Evolutionary conservation across 1,284 basidiomycete genomes (phyloP).

Genomic region (Pseudozyma tsukubaensis): DNA sequence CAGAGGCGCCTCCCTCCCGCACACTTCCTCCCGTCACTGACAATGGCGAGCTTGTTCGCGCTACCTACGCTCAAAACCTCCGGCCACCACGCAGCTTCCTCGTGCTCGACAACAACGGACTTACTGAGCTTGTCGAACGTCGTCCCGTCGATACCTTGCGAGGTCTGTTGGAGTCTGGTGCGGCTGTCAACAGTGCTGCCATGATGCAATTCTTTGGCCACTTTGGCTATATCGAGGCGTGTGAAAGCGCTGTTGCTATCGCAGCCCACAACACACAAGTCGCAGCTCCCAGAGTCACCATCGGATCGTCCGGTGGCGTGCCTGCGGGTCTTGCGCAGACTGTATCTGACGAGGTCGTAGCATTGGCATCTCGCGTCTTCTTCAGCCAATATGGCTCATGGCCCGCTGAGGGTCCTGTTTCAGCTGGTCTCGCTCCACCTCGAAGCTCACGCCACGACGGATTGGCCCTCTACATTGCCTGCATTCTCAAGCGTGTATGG

Average conservation of each 20-base stretch:
- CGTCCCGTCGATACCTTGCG: constrained; percentile 84
- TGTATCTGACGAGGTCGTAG: constrained; percentile 59
- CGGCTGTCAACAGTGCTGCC: constrained; percentile 52
- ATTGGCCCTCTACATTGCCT: constrained; percentile 84
- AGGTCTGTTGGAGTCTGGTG: constrained; percentile 68
- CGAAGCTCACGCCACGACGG: constrained; percentile 79
- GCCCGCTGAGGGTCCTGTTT: constrained; percentile 59
- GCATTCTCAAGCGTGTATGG: constrained; percentile 89
- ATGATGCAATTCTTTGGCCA: constrained; percentile 65
- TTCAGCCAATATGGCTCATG: constrained; percentile 62
- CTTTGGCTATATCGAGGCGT: constrained; percentile 74
- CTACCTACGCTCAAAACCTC: constrained; percentile 82
- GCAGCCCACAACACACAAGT: constrained; percentile 70
- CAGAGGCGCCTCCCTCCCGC: constrained; percentile 38
- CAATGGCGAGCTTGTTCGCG: constrained; percentile 73
- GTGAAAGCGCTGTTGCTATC: constrained; percentile 85
- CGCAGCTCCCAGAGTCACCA: constrained; percentile 35
- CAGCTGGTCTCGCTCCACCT: constrained; percentile 41
- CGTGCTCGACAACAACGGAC: constrained; percentile 84
- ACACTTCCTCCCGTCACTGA: constrained; percentile 29
- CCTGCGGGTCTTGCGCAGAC: constrained; percentile 29
- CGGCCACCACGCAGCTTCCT: constrained; percentile 82
- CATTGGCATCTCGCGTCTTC: constrained; percentile 63
- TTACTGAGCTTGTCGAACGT: constrained; percentile 84
- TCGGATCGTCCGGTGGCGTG: constrained; percentile 27